phyloP scores from a whole-genome alignment of 306 rosid genomes.

The Prunus mume region DNA sequence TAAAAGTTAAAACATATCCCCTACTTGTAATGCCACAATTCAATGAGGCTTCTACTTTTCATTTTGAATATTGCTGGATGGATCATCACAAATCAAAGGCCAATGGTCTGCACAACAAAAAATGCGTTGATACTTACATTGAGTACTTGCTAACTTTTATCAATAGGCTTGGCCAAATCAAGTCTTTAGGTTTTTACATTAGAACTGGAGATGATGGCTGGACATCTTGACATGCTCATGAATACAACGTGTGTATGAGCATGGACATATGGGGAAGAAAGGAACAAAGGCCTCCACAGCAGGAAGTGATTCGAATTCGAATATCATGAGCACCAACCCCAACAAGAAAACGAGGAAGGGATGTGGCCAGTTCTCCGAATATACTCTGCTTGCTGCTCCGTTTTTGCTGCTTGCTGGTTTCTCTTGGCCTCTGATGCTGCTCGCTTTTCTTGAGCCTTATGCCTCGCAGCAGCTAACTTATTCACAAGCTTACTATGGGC shows the following conservation, averaged over 20 bases:
- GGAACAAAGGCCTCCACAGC: not conserved
- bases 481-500: conserved; percentile 81
- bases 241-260: not conserved
- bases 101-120: not conserved
- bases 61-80: too few relatives aligned
- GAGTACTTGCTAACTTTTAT: not conserved
- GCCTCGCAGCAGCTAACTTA: conserved; percentile 73
- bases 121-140: not conserved
- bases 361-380: conserved; percentile 79
- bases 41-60: too few relatives aligned
- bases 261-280: not conserved
- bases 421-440: conserved; percentile 76
- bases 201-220: not conserved
- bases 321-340: conserved; percentile 64
- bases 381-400: conserved; percentile 73
- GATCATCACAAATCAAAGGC: too few relatives aligned
- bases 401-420: conserved; percentile 64
- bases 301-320: too few relatives aligned
- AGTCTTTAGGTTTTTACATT: conserved; percentile 2
- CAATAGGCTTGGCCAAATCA: not conserved
- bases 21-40: too few relatives aligned
- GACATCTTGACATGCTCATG: conserved; percentile 8
- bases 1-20: not conserved
- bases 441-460: conserved; percentile 88
- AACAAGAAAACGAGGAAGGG: conserved; percentile 67